These are phyloP conservation scores for Pseudonitzschia multistriata DNA, from an alignment of 108 stramenopile genomes.

Conservation along the genomic window DNA sequence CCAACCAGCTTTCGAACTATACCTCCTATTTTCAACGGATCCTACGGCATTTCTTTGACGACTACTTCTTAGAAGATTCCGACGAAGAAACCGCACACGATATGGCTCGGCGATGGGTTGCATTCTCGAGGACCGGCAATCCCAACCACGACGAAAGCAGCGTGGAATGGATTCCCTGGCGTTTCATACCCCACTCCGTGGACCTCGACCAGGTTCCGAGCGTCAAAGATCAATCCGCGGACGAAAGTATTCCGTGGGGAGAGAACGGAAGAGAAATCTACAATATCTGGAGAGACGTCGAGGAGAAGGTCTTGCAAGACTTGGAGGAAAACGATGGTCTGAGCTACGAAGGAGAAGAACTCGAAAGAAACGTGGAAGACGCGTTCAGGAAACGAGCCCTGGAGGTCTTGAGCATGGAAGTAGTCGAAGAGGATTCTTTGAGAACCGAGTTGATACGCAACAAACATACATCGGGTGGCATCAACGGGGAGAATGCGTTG, in stretches of 20 bases:
- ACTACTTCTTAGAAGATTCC: constrained; percentile 62
- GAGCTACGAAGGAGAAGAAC: constrained; percentile 27
- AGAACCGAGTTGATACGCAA: constrained; percentile 48
- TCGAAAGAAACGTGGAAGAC: constrained; percentile 15
- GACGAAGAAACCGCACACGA: constrained; percentile 67
- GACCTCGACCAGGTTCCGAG: constrained; percentile 3
- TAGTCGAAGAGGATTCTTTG: constrained; percentile 49
- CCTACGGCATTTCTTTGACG: constrained; percentile 58
- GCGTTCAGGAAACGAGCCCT: constrained; percentile 39
- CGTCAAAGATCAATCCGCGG: neutral
- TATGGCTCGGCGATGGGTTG: constrained; percentile 61
- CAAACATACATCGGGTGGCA: neutral
- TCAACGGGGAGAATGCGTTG: constrained; percentile 10
- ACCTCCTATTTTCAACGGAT: constrained; percentile 46
- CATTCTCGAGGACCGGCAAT: constrained; percentile 50
- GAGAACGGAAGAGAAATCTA: constrained; percentile 1
- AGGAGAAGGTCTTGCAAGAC: constrained; percentile 1
- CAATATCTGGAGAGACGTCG: constrained; percentile 14
- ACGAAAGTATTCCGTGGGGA: constrained; percentile 19
- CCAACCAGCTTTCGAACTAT: constrained; percentile 23
- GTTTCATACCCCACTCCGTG: constrained; percentile 28
- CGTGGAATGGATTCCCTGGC: constrained; percentile 58
- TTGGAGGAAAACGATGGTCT: constrained; percentile 4
- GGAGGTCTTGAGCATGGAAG: constrained; percentile 52
- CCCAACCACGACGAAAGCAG: constrained; percentile 61